Evolutionary conservation across 2,329 filamentous ascomycete species (phyloP).

Genomic region (Drechslerella coelobrocha): DNA sequence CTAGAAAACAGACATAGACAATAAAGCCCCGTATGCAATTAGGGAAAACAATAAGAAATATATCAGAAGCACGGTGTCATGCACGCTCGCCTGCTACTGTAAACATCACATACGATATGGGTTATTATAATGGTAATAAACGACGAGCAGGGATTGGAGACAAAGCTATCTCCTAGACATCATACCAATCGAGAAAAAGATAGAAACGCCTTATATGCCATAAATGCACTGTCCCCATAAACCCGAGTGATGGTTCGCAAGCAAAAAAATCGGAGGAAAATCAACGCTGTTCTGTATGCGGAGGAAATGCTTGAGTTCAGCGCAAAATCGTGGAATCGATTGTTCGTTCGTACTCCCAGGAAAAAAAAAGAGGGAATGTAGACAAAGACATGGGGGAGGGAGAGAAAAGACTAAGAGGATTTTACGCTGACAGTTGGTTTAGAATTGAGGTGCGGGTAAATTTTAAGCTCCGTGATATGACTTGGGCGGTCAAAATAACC

Average conservation of each 20-base stretch:
- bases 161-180: not conserved
- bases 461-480: no score
- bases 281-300: not conserved
- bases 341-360: not conserved
- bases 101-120: not conserved
- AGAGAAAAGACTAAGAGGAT: not conserved
- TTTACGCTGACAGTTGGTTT: not conserved
- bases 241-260: not conserved
- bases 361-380: not conserved
- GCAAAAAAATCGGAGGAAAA: not conserved
- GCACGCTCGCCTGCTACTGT: constrained; percentile 2
- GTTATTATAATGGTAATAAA: not conserved
- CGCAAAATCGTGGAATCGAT: not conserved
- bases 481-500: not conserved
- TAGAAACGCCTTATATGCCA: constrained; percentile 3
- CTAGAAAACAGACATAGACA: not conserved
- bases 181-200: not conserved
- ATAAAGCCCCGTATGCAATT: not conserved
- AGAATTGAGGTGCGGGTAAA: not conserved
- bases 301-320: not conserved
- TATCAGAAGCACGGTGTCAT: not conserved
- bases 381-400: not conserved
- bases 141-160: not conserved
- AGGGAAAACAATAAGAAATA: not conserved
- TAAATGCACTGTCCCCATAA: not conserved